phyloP scores from a whole-genome alignment of 352 stramenopile species.

The Detonula confervacea region DNA sequence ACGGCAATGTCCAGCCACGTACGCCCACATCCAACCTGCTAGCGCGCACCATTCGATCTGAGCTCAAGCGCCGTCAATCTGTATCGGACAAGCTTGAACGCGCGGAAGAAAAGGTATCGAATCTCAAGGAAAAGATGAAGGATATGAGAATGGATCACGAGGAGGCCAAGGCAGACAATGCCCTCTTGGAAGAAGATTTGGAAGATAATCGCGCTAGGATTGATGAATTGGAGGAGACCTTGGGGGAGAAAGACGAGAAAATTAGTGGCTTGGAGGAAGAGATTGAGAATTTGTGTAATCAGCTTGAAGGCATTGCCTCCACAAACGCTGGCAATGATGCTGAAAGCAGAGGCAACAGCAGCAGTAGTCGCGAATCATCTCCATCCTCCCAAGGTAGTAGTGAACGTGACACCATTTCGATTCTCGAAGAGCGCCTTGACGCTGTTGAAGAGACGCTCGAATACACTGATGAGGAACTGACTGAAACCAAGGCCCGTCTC shows the following conservation, averaged over 20 bases:
- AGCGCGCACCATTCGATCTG: conserved; percentile 56
- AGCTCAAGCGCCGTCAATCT: conserved; percentile 52
- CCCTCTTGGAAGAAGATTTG: conserved; percentile 46
- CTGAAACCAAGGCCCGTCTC: conserved; percentile 32
- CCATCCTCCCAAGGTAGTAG: conserved; percentile 13
- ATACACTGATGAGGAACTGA: conserved; percentile 47
- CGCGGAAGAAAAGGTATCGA: conserved; percentile 35
- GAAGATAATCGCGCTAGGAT: conserved; percentile 38
- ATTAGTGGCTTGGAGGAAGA: conserved; percentile 36
- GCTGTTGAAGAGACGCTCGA: conserved; percentile 31
- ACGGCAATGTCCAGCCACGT: conserved; percentile 26
- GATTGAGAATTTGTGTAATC: conserved; percentile 22
- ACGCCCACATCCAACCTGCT: conserved; percentile 60
- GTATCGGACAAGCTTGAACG: conserved; percentile 32
- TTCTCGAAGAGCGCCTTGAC: conserved; percentile 36
- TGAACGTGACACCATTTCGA: conserved; percentile 13
- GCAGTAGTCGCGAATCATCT: background rate
- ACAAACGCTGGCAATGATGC: background rate
- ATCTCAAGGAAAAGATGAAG: conserved; percentile 48
- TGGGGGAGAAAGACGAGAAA: conserved; percentile 31
- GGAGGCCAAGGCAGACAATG: conserved; percentile 64
- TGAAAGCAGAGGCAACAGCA: conserved; percentile 6
- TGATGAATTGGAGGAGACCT: conserved; percentile 29
- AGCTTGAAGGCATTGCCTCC: background rate
- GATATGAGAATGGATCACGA: conserved; percentile 60